Evolutionary conservation across 2,329 filamentous ascomycete species (phyloP), one percentile per base, ranked within the genome.

Genomic region (Rutstroemia sp.): DNA sequence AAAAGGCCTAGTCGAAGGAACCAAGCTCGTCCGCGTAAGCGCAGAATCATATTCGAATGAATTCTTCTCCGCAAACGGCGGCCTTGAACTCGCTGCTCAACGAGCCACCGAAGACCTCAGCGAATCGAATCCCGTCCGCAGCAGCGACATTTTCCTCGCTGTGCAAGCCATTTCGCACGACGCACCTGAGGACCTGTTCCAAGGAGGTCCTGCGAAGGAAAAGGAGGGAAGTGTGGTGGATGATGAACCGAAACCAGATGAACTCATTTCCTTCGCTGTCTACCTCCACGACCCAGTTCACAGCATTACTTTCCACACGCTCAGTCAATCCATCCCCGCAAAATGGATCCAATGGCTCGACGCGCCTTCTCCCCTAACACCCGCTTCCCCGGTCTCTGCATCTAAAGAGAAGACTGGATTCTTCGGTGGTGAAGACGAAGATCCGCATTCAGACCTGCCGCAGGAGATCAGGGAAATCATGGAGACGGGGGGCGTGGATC

Each of bases 341-440:
- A 86, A 86, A 68, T 99, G 94, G 94, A 81, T 89, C 51, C 81
- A 86, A 59, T 99, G 94, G 94, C 80, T 99, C 6, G 92, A 99
- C 69, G 87, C 88, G 10, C 78, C 86, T 3, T 72, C 75, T n/a
- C 75, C 79, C 2, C 63, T 80, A 57, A 81, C 80, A 3, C 79
- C 81, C 5, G 74, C 73, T n/a, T 66, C 67, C 4, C 55, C 65
- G 8, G 60, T 60, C 3, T 67, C 67, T 7, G 66, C 67, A 19
- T 59, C 62, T 0, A 60, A 65, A 23, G 60, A 67, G 27, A 63
- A 66, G 51, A 53, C 53, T 3, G 60, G 67, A 1, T 67, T 69
- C 56, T 67, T 69, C 38, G 61, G 63, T 30, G 76, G 75, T 54
- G 73, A 79, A 45, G 72, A 46, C 21, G 42, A 75, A 48, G 70